A percentile compares a stretch with the other conserved stretches of the same genome.
These are phyloP conservation scores for Scheffersomyces amazonensis DNA, from an alignment of 805 yeast genomes.

Conservation along the genomic window DNA sequence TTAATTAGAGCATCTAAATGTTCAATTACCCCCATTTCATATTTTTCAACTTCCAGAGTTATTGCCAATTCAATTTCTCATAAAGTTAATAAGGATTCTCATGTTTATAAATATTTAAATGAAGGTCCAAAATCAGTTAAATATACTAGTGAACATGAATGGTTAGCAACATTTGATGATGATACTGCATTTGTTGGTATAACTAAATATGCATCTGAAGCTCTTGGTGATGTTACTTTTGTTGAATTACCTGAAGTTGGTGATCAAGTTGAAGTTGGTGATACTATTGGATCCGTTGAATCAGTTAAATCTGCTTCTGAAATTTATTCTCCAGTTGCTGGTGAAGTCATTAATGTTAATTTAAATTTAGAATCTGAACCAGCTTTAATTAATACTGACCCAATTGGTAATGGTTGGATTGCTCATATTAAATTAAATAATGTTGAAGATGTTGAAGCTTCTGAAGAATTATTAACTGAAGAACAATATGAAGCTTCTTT, in stretches of 20 bases:
- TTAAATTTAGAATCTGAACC: conserved; percentile 65
- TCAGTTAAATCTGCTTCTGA: conserved; percentile 93
- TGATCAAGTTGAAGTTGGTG: conserved; percentile 62
- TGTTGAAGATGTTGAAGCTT: conserved; percentile 29
- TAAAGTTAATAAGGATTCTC: conserved; percentile 35
- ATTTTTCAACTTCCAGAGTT: conserved; percentile 7
- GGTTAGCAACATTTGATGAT: conserved; percentile 85
- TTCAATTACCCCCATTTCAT: conserved; percentile 2
- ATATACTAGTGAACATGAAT: conserved; percentile 91
- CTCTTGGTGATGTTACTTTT: conserved; percentile 94
- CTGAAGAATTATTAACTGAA: conserved; percentile 48
- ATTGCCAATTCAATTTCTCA: conserved; percentile 29
- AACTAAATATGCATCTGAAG: conserved; percentile 92
- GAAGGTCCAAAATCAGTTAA: conserved; percentile 49
- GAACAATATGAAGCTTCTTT: conserved; percentile 57
- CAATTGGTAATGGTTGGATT: conserved; percentile 94
- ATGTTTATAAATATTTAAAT: conserved; percentile 35
- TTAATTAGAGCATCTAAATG: background rate
- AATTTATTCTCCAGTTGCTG: conserved; percentile 83
- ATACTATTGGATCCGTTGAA: conserved; percentile 89
- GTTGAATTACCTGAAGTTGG: conserved; percentile 85
- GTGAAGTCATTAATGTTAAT: conserved; percentile 74
- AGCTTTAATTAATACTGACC: conserved; percentile 78
- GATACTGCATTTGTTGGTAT: conserved; percentile 85
- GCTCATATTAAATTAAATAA: conserved; percentile 65